Evolutionary conservation across 495 filamentous ascomycete genomes (phyloP).

Genomic region (Penicillium arizonense): DNA sequence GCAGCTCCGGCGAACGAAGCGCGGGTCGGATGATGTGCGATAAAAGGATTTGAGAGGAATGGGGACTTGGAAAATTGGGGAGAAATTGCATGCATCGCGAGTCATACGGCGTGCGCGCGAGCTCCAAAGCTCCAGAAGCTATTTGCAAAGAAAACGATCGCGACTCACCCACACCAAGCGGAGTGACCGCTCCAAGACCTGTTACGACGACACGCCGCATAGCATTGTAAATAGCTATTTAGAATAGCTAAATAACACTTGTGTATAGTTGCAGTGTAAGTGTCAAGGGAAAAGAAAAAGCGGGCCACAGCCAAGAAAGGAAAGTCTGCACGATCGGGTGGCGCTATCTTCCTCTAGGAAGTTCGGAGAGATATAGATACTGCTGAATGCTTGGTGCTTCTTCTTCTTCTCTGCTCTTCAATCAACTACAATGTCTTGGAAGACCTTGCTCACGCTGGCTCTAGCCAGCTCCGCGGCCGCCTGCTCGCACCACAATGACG

Average conservation of each 20-base stretch:
- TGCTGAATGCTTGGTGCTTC: slow-evolving; percentile 13
- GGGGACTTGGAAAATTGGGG: no score
- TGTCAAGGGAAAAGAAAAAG: slow-evolving; percentile 8
- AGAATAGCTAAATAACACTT: no score
- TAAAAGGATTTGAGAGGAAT: neutral
- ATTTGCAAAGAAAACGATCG: neutral
- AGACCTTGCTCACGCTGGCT: slow-evolving; percentile 36
- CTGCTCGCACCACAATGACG: slow-evolving; percentile 39
- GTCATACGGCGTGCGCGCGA: neutral
- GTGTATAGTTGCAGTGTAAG: slow-evolving; percentile 5
- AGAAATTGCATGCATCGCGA: no score
- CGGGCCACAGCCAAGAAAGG: slow-evolving; percentile 35
- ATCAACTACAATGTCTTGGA: slow-evolving; percentile 20
- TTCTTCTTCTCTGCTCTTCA: slow-evolving; percentile 12
- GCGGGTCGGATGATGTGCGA: neutral
- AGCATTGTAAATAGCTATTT: slow-evolving; percentile 32
- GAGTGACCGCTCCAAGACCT: slow-evolving; percentile 89
- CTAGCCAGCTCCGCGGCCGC: slow-evolving; percentile 33
- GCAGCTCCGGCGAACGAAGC: neutral
- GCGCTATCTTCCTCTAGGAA: slow-evolving; percentile 19
- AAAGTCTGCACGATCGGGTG: slow-evolving; percentile 44
- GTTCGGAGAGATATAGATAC: slow-evolving; percentile 8
- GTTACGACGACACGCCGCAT: slow-evolving; percentile 97
- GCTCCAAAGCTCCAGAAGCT: neutral
- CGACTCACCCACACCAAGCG: slow-evolving; percentile 72